Base-by-base conservation (phyloP, 352 stramenopile species). In the Phytophthora boehmeriae region DNA sequence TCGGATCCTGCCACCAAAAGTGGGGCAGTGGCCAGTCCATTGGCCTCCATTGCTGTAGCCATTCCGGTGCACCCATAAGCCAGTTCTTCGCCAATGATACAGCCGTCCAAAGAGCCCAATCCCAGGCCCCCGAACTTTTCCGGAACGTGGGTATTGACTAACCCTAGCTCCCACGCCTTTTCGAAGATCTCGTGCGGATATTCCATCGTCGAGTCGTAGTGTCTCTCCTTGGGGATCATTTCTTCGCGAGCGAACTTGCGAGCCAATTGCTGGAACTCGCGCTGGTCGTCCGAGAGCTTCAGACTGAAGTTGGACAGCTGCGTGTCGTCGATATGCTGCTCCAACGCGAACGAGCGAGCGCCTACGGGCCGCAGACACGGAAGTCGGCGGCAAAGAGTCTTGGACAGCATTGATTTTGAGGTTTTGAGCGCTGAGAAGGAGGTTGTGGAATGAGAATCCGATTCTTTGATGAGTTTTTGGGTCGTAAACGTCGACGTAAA, bases 41-140 rank as follows among this genome's bases (percentile, higher is more conserved):
- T 97, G 41, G 88, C 90, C 65, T 97, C 90, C 47, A 97, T 95
- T 54, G 90, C 89, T n/a, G 90, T 97, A 25, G 86, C 85, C 81
- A 97, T 95, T 35, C 90, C 90, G 25, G 89, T 96, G 75, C 90
- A 97, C 44, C 89, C 90, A 62, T 95, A 95, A 2, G 90, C 90
- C n/a, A 97, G 71, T 71, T 97, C 89, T 56, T 97, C 90, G 11
- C 78, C 80, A 45, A 97, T 96, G 60, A 97, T 83, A 48, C 80
- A 88, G 59, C 86, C 88, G 53, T 96, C 88, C 38, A 97, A 62
- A 42, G 79, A 80, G 27, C 88, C 80, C 2, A 97, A 72, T 2
- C 87, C 88, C 16, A 96, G 48, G 8, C 90, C 90, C 20, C 90
- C 90, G 55, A 82, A 96, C 65, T 94, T 83, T 47, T 93, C 85